These are phyloP conservation scores for Arachis monticola DNA, from an alignment of 331 rosid genomes.

Conservation along the genomic window DNA sequence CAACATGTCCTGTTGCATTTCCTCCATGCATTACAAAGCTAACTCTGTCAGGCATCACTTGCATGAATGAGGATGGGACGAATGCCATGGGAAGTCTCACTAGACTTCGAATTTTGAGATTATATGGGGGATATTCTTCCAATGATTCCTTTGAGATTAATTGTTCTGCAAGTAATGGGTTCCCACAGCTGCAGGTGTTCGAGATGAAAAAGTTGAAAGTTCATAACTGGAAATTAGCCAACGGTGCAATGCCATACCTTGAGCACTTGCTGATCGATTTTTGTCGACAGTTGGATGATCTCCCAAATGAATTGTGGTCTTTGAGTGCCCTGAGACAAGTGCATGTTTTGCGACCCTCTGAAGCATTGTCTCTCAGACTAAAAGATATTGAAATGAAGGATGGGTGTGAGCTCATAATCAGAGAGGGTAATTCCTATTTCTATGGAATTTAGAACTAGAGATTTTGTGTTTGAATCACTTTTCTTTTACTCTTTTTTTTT, in stretches of 20 bases:
- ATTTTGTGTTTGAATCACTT: not conserved
- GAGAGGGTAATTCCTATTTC: not conserved
- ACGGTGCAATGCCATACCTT: constrained; percentile 34
- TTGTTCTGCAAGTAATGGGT: not conserved
- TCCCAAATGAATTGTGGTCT: constrained; percentile 38
- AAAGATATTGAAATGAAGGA: not conserved
- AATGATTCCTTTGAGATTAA: not conserved
- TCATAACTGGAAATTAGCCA: constrained; percentile 29
- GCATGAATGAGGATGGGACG: not conserved
- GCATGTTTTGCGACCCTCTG: not conserved
- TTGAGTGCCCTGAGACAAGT: constrained; percentile 21
- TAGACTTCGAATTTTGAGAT: not conserved
- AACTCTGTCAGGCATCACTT: not conserved
- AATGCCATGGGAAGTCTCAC: not conserved
- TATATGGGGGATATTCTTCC: not conserved
- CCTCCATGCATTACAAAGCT: not conserved
- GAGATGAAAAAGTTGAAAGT: not conserved
- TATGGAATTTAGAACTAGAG: not conserved
- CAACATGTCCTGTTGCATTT: not conserved
- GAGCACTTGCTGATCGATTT: accelerated
- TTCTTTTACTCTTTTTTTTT: too few relatives aligned
- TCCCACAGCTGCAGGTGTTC: not conserved
- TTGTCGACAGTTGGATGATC: not conserved
- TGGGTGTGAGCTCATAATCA: constrained; percentile 9
- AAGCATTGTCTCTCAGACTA: not conserved